Evolutionary conservation across 2,329 filamentous ascomycete genomes (phyloP), one percentile per base, ranked within the genome.

Genomic region (Graphilbum sp.): DNA sequence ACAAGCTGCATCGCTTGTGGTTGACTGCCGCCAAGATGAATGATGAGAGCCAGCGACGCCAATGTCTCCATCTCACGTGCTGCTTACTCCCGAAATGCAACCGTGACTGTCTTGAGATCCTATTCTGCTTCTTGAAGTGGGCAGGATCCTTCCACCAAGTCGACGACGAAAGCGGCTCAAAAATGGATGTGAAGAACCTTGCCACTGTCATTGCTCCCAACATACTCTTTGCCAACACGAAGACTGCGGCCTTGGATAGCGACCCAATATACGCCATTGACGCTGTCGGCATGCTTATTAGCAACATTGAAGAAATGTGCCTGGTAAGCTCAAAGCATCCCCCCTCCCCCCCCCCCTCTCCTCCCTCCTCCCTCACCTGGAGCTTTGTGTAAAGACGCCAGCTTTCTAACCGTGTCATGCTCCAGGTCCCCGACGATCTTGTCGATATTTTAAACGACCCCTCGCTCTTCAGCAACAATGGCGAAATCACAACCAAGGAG

Each of bases 161-260:
- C 13, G 90, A 98, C 50, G 90, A 98, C 52, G 90, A 98, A 54
- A 82, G 81, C 18, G 90, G 90, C 20, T 95, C 88, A 49, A 95
- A 96, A 67, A 98, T 98, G 90, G 90, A 98, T 55, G 82, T 93
- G 38, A 86, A 93, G 63, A 98, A 98, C 52, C 70, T 98, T 45
- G 85, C 90, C 4, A 96, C 92, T 3, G 90, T 98, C 45, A 95
- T 98, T 57, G 87, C 88, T 5, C 90, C 90, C 0, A 98, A 98
- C 51, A 85, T 98, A 44, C 68, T 95, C 12, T 87, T 82, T 49
- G 82, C 79, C 46, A 66, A 65, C 47, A 61, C 70, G 32, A 80
- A 78, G 54, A 69, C 67, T 35, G 66, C 70, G 7, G 73, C 72
- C 32, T 72, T 86, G 46, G 88, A 92, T 48, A 76, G 78, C 50